Evolutionary conservation across 2,329 filamentous ascomycete species (phyloP), one percentile per base, ranked within the genome.

Genomic region (Epicoccum sorghinum): DNA sequence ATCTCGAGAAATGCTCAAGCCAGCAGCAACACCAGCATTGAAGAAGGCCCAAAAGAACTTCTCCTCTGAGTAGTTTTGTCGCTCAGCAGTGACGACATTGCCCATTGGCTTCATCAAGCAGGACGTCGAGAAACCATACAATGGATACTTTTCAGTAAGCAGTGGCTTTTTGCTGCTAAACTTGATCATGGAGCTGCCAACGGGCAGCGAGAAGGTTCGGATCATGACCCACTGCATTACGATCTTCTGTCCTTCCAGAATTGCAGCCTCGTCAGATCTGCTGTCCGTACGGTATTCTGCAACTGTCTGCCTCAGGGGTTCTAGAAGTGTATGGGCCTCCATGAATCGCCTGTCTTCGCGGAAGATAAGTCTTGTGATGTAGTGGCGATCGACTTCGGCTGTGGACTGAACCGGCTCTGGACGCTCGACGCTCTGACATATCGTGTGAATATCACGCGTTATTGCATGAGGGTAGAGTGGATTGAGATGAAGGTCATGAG

Each of bases 21-120:
- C 95, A 23, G 90, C 91, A n/a, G 93, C 89, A 27, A 96, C 93
- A 6, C 95, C 95, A 54, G 96, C 91, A 72, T 99, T 95, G 76
- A 99, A 99, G 76, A 97, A 99, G 0, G 93, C 93, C 95, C 95
- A 99, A 69, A 91, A 93, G 36, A 96, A 91, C 74, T 96, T 98
- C 66, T 99, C 95, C 76, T 99, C 95, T 0, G 90, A 93, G 67
- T 96, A 96, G 2, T 89, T 81, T 5, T 83, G 82, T 66, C 93
- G 91, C 69, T 99, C 95, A 6, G 95, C 92, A n/a, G 91, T 93
- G 27, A 99, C 89, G 2, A 91, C 96, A 32, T 92, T 92, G 60
- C 96, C 95, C 57, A 89, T 88, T 3, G 96, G 95, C 69, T 92
- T 95, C 80, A 99, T 93, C 7, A 95, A 81, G 68, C 93, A 97